Percentiles rank a stretch among this genome's conserved stretches.
These are phyloP conservation scores for Sordariomycetes sp. DNA, from an alignment of 2,329 filamentous ascomycete genomes.

Conservation along the genomic window DNA sequence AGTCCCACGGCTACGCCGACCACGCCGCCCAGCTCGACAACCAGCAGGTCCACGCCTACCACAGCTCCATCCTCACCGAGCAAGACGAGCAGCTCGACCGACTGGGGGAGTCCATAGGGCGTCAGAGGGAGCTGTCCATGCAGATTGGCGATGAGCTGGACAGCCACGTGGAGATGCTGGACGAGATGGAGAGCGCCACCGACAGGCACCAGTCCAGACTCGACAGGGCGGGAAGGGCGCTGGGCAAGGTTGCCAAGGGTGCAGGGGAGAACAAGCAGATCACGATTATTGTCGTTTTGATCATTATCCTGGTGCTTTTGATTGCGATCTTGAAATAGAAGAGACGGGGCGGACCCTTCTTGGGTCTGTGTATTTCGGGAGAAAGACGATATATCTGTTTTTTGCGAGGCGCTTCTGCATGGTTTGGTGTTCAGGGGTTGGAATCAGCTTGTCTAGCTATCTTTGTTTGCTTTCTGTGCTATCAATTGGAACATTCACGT, in stretches of 20 bases:
- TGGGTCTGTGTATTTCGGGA: no score
- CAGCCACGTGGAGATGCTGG: conserved; percentile 77
- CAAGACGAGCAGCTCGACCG: conserved; percentile 91
- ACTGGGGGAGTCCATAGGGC: conserved; percentile 74
- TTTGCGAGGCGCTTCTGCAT: background rate
- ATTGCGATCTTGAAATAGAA: conserved; percentile 71
- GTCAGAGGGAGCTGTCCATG: conserved; percentile 87
- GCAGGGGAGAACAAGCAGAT: conserved; percentile 84
- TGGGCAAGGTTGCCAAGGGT: conserved; percentile 63
- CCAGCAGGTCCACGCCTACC: conserved; percentile 78
- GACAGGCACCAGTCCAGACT: conserved; percentile 73
- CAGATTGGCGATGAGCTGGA: conserved; percentile 96
- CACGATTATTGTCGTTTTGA: conserved; percentile 70
- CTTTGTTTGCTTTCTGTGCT: no score
- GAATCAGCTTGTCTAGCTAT: no score
- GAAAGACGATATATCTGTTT: no score
- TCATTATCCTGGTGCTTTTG: conserved; percentile 71
- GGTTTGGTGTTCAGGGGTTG: no score
- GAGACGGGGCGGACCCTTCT: no score
- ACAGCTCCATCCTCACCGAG: conserved; percentile 69
- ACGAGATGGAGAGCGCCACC: conserved; percentile 76
- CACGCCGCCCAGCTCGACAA: conserved; percentile 59
- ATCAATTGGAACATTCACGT: no score
- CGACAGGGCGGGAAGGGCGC: conserved; percentile 61
- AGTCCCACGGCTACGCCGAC: conserved; percentile 47